These are phyloP conservation scores for Maudiozyma turicensis DNA, from an alignment of 805 yeast species.

Conservation along the genomic window DNA sequence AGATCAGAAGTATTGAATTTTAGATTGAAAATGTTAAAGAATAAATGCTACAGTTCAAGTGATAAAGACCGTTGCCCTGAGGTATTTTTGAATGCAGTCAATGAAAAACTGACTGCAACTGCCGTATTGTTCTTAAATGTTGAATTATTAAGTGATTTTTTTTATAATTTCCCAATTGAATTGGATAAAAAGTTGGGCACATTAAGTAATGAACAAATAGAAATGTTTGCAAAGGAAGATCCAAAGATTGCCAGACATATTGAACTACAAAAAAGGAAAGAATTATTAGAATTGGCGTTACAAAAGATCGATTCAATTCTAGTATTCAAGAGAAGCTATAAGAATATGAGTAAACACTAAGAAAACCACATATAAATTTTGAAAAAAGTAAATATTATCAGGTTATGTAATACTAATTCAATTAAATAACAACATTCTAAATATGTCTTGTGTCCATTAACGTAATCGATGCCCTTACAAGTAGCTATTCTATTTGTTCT, in stretches of 20 bases:
- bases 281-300: conserved; percentile 73
- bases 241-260: conserved; percentile 84
- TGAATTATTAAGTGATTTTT: conserved; percentile 87
- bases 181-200: conserved; percentile 62
- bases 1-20: conserved; percentile 60
- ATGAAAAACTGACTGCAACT: conserved; percentile 84
- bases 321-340: conserved; percentile 31
- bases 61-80: conserved; percentile 92
- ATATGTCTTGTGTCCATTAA: background rate
- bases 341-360: conserved; percentile 12
- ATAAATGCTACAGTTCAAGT: conserved; percentile 66
- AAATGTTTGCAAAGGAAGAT: conserved; percentile 87
- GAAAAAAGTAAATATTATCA: background rate
- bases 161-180: conserved; percentile 92
- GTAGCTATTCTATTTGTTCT: too few species aligned
- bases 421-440: background rate
- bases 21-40: conserved; percentile 66
- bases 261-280: conserved; percentile 89
- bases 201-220: conserved; percentile 68
- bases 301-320: conserved; percentile 61
- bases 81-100: conserved; percentile 82
- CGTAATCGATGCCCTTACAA: background rate
- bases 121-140: conserved; percentile 90
- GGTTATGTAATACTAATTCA: background rate
- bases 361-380: background rate